These are phyloP conservation scores for Kwoniella botswanensis DNA, from an alignment of 768 basidiomycete genomes.

Conservation along the genomic window DNA sequence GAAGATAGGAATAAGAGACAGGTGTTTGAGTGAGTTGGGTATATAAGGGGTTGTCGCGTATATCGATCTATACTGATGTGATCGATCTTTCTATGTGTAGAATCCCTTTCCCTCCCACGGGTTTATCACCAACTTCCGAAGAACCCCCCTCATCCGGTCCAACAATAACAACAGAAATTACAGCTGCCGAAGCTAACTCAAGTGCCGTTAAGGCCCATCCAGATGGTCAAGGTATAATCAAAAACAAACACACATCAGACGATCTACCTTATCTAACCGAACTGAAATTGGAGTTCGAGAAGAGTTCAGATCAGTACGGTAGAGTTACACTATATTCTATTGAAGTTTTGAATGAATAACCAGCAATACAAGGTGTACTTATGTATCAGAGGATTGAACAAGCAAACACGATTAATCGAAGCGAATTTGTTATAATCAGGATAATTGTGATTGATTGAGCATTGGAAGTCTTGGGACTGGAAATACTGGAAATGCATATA, in stretches of 20 bases:
- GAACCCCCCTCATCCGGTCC: slow-evolving; percentile 7
- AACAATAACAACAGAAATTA: slow-evolving; percentile 19
- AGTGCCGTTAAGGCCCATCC: slow-evolving; percentile 16
- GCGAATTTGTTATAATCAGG: too few species aligned
- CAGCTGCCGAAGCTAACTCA: slow-evolving; percentile 16
- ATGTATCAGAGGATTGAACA: too few species aligned
- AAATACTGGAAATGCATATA: too few species aligned
- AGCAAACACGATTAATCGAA: too few species aligned
- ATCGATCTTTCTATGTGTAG: not conserved
- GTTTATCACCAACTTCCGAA: slow-evolving; percentile 15
- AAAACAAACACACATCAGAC: not conserved
- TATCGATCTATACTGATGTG: too few species aligned
- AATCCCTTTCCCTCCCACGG: slow-evolving; percentile 24
- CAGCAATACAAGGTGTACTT: too few species aligned
- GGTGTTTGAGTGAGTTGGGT: slow-evolving; percentile 46
- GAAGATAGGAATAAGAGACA: slow-evolving; percentile 54
- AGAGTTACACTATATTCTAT: slow-evolving; percentile 51
- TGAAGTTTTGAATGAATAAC: slow-evolving; percentile 41
- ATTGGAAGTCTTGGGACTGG: too few species aligned
- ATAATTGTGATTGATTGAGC: too few species aligned
- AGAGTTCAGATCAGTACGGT: slow-evolving; percentile 54
- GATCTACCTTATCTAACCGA: slow-evolving; percentile 40
- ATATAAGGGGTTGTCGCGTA: too few species aligned
- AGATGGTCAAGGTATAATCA: slow-evolving; percentile 20
- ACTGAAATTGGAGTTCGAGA: slow-evolving; percentile 56